phyloP scores from a whole-genome alignment of 2,329 filamentous ascomycete genomes.

The Scopulariopsis brevicaulis region DNA sequence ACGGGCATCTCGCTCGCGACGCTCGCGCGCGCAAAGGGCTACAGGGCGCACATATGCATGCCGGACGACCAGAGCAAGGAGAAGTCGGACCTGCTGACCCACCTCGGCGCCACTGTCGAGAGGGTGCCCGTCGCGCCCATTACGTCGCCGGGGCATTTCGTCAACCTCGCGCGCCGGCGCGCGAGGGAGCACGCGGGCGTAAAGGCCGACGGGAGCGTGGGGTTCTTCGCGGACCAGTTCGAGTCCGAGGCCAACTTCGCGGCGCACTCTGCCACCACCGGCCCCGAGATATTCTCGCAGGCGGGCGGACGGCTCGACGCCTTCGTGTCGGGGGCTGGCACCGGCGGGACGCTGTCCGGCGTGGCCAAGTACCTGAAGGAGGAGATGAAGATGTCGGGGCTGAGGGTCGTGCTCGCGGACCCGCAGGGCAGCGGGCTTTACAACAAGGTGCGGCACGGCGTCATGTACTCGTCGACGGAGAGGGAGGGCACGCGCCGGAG shows the following conservation, averaged over 20 bases:
- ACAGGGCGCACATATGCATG: slow-evolving; percentile 95
- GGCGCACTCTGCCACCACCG: slow-evolving; percentile 73
- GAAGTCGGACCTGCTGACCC: slow-evolving; percentile 79
- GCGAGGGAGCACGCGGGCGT: slow-evolving; percentile 59
- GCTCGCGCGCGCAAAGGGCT: slow-evolving; percentile 77
- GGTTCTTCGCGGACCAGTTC: slow-evolving; percentile 95
- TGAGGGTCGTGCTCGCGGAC: slow-evolving; percentile 77
- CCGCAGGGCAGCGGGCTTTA: slow-evolving; percentile 89
- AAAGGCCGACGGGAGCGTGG: slow-evolving; percentile 49
- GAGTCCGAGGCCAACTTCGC: slow-evolving; percentile 82
- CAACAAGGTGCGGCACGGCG: slow-evolving; percentile 84
- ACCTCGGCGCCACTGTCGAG: slow-evolving; percentile 87
- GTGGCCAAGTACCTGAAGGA: slow-evolving; percentile 77
- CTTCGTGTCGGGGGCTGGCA: slow-evolving; percentile 89
- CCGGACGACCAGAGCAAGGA: slow-evolving; percentile 81
- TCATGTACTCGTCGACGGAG: slow-evolving; percentile 90
- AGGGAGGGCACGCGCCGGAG: slow-evolving; percentile 80
- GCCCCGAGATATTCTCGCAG: slow-evolving; percentile 80
- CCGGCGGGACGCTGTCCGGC: slow-evolving; percentile 85
- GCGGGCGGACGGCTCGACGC: slow-evolving; percentile 66
- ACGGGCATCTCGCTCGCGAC: slow-evolving; percentile 92
- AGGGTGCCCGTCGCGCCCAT: slow-evolving; percentile 85
- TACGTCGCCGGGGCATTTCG: slow-evolving; percentile 85
- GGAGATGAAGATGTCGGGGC: slow-evolving; percentile 37
- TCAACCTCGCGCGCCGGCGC: slow-evolving; percentile 74